Base-by-base conservation (phyloP, 164 flowering plant species). In the Tetracentron sinense region DNA sequence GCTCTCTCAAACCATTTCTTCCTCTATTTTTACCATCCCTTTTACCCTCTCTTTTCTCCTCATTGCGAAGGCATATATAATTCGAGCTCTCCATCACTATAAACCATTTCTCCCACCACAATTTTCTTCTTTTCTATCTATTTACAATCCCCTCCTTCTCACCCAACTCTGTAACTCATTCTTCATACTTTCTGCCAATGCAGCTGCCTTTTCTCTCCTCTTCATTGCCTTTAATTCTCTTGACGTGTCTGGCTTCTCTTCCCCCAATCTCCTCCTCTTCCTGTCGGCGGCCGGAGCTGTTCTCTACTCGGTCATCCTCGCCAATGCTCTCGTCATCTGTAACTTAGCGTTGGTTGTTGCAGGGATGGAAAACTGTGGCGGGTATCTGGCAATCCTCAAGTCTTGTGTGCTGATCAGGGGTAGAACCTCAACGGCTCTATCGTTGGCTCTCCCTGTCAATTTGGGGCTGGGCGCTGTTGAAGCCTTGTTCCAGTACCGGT, bases 1-100 rank as follows among this genome's bases (percentile, higher is more conserved):
- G 73, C 82, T 88, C 58, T 81, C 96, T 19, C 90, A 90, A 70
- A 80, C 96, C 25, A 64, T 90, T 46, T 46, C 49, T 46, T 46
- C 20, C 20, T 46, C 49, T 0, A 46, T 46, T 46, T 16, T 15
- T 2, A 46, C 49, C 17, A 15, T 46, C 49, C 49, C 49, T 16
- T 17, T 46, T 20, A 46, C 49, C 20, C 49, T 46, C 49, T 46
- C 49, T 17, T 46, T 46, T 20, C 49, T 46, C 49, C 21, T 46
- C 2, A 3, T 46, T 1, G 49, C 49, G 6, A 46, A 46, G 17
- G 49, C 49, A 6, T 46, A n/a, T 2, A 6, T 16, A 46, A 46
- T 46, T 46, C 49, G 17, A 46, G 20, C 20, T 46, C 17, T 46
- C 49, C 49, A 46, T 46, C 49, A 1, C 21, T 20, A 17, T 46